A percentile compares a stretch with the other conserved stretches of the same genome.
Conservation (phyloP, 371 early-diverging fungal genomes). For the Lichtheimia hyalospora region DNA sequence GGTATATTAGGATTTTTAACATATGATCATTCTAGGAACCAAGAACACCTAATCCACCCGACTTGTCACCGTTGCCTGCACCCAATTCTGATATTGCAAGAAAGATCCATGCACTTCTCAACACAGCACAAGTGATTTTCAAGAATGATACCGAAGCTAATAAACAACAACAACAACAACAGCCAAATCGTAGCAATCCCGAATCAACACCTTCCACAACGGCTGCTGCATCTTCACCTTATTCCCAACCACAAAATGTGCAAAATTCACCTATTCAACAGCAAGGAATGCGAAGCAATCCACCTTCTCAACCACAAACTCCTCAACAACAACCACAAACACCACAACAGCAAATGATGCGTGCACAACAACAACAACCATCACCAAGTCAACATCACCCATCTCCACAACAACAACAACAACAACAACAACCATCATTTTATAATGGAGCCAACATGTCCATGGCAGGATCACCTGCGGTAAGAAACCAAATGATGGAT, state of each 20-base stretch:
- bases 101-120: conserved; percentile 34
- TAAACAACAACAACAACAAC: conserved; percentile 19
- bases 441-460: conserved; percentile 10
- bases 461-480: conserved; percentile 8
- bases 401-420: conserved; percentile 10
- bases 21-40: conserved; percentile 18
- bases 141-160: conserved; percentile 10
- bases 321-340: conserved; percentile 14
- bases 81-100: conserved; percentile 31
- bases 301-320: conserved; percentile 15
- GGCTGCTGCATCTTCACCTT: background rate
- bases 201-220: background rate
- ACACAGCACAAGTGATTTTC: conserved; percentile 31
- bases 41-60: conserved; percentile 38
- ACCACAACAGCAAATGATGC: conserved; percentile 11
- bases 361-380: conserved; percentile 1
- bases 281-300: conserved; percentile 11
- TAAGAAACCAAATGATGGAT: conserved; percentile 8
- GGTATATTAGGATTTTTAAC: background rate
- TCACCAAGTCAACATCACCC: conserved; percentile 3
- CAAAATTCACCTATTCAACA: conserved; percentile 11
- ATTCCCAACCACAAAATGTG: background rate
- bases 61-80: conserved; percentile 40
- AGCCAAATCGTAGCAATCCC: background rate
- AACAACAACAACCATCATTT: conserved; percentile 8